Evolutionary conservation across 2,329 filamentous ascomycete genomes (phyloP), one percentile per base, ranked within the genome.

Genomic region (Phaeophleospora eucalypticola): DNA sequence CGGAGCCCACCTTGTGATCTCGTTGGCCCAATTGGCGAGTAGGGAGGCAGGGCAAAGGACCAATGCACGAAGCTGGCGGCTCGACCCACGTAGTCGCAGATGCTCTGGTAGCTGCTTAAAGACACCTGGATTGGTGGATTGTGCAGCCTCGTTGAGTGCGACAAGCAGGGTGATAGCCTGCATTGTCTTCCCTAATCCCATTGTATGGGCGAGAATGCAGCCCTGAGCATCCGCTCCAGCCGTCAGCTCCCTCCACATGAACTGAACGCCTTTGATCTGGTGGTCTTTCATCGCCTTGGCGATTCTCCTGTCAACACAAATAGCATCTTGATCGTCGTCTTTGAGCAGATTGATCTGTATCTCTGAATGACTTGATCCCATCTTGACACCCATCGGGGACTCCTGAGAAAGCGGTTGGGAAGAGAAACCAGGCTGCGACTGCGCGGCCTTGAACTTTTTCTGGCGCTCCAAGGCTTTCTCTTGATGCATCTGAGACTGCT

Each of bases 171-270:
- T 86, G 49, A 95, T 88, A 4, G 75, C 76, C 69, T 95, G 89
- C 83, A 95, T 89, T 0, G 89, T 94, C 70, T 95, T 96, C 14
- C 89, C 89, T 2, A 95, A 70, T 1, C 90, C 90, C 89, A 95
- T 95, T 0, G 87, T 88, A 64, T 95, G 89, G 4, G 89, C 86
- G 16, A 95, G 74, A 10, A 95, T 75, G 61, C 87, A 94, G 2
- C 89, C 89, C 65, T 89, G 83, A 15, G 75, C 70, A 45, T 82
- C 77, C 6, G 56, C 53, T 3, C 58, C 59, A n/a, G 45, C 47
- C 4, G 91, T 79, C 36, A 95, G 72, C 53, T 91, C 85, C 56
- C 89, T 83, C 89, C 90, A 96, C 73, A 96, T 79, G 66, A 95
- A 95, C 9, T 84, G 83, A 16, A 95, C 81, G 1, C 90, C 90